These are phyloP conservation scores for Chaetomium globosum DNA, from an alignment of 2,329 filamentous ascomycete genomes.

Conservation along the genomic window DNA sequence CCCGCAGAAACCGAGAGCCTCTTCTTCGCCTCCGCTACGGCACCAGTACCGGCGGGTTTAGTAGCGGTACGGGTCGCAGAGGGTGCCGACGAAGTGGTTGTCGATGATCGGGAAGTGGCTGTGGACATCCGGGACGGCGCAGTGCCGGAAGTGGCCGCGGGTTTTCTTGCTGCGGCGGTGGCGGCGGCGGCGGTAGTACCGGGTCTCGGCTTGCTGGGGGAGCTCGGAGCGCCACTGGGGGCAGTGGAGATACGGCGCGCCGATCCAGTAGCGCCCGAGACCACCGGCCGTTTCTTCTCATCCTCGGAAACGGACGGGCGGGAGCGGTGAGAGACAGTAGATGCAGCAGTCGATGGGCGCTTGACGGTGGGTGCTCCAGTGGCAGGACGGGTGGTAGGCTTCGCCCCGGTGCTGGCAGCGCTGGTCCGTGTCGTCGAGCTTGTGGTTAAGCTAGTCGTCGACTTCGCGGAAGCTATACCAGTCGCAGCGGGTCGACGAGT, in stretches of 20 bases:
- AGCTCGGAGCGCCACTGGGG: slow-evolving; percentile 33
- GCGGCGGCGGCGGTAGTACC: slow-evolving; percentile 37
- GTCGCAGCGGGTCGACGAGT: slow-evolving; percentile 37
- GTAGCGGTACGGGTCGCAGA: slow-evolving; percentile 42
- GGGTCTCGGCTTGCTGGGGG: slow-evolving; percentile 35
- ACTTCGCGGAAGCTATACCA: slow-evolving; percentile 39
- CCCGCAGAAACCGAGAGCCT: slow-evolving; percentile 53
- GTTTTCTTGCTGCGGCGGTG: slow-evolving; percentile 44
- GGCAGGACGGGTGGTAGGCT: slow-evolving; percentile 40
- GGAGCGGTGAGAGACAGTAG: slow-evolving; percentile 41
- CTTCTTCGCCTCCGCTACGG: slow-evolving; percentile 58
- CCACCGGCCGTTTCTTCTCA: slow-evolving; percentile 42
- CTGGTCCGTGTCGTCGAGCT: slow-evolving; percentile 39
- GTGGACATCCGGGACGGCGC: slow-evolving; percentile 42
- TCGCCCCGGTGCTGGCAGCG: slow-evolving; percentile 38
- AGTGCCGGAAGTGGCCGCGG: slow-evolving; percentile 41
- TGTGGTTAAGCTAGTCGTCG: slow-evolving; percentile 37
- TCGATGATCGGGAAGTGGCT: slow-evolving; percentile 42
- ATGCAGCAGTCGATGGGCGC: slow-evolving; percentile 41
- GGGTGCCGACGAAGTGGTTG: slow-evolving; percentile 45
- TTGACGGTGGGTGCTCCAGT: slow-evolving; percentile 39
- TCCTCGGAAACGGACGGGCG: slow-evolving; percentile 45
- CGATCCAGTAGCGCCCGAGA: slow-evolving; percentile 31
- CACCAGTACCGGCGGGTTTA: slow-evolving; percentile 43
- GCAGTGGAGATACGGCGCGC: slow-evolving; percentile 43